Conservation (phyloP, 257 asterid genomes). For the Solanum tacnaense region DNA sequence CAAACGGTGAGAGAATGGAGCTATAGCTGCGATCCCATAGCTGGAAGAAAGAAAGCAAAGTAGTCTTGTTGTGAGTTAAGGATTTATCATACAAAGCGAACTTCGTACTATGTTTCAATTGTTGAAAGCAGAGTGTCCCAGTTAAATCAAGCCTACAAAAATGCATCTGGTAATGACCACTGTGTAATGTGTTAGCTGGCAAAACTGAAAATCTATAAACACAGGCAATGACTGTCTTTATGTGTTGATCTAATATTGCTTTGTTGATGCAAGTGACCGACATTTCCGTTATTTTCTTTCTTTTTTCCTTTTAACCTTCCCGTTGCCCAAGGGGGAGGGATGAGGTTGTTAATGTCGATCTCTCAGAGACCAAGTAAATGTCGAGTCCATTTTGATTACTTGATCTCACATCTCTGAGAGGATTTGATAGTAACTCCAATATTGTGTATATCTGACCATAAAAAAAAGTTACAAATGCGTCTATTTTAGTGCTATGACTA, state of each 20-base stretch:
- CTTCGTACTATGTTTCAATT: background rate
- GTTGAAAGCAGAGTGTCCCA: background rate
- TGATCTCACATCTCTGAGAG: background rate
- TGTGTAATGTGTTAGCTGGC: background rate
- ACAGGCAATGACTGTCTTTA: background rate
- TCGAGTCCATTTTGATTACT: background rate
- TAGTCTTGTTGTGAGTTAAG: background rate
- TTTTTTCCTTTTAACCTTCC: background rate
- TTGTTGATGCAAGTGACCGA: background rate
- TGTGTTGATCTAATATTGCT: background rate
- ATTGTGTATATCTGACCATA: background rate
- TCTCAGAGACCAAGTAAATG: background rate
- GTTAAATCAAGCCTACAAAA: background rate
- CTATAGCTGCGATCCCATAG: conserved; percentile 32
- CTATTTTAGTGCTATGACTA: background rate
- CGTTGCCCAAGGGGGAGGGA: background rate
- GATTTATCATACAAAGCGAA: background rate
- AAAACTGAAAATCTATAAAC: background rate
- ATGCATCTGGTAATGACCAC: background rate
- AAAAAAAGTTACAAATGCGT: background rate
- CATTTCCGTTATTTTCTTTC: background rate
- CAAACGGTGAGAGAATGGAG: conserved; percentile 43
- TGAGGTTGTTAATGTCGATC: background rate
- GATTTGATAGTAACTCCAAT: background rate
- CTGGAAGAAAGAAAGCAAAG: conserved; percentile 11